Evolutionary conservation across 768 basidiomycete genomes (phyloP), one percentile per base, ranked within the genome.

Genomic region (Lentinula raphanica): DNA sequence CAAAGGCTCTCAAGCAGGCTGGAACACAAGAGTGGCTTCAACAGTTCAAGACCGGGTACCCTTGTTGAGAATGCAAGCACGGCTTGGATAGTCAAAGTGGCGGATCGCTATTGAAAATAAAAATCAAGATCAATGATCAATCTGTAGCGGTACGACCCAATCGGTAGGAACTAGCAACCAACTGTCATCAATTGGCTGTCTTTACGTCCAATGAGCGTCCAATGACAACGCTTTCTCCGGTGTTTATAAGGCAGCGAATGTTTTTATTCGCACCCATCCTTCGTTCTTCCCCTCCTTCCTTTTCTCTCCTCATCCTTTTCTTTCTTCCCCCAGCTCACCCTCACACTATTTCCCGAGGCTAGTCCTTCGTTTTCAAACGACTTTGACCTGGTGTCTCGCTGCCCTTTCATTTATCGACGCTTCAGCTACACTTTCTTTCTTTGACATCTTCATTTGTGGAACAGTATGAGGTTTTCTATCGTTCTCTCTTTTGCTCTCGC

Each of bases 401-500:
- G 27, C 25, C 17, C 46, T 48, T 48, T 48, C 46, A 28, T 54
- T 54, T 38, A 60, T 54, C 60, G 39, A 59, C 49, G 36, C 61
- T 49, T 49, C 42, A 46, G 27, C 27, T 56, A 44, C 62, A 57
- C 57, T 66, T 54, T 27, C 13, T 23, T 53, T 50, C 29, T 42
- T 58, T 48, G 48, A 65, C 46, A 17, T 64, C 19, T 44, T n/a
- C 38, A 40, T 53, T 60, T 55, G 59, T 53, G 50, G 60, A 36
- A 21, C 51, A 53, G 27, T 23, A 79, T 78, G 77, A 65, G 65
- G 65, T 67, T 65, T 48, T 45, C 65, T 36, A 50, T 58, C 17
- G 58, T 76, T 49, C 62, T 71, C 46, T 50, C 65, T 13, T 58
- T 71, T 50, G 62, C 65, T n/a, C 59, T 72, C 50, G 31, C 36